phyloP scores from a whole-genome alignment of 2,329 filamentous ascomycete species.

The Nannizziopsis barbatae region DNA sequence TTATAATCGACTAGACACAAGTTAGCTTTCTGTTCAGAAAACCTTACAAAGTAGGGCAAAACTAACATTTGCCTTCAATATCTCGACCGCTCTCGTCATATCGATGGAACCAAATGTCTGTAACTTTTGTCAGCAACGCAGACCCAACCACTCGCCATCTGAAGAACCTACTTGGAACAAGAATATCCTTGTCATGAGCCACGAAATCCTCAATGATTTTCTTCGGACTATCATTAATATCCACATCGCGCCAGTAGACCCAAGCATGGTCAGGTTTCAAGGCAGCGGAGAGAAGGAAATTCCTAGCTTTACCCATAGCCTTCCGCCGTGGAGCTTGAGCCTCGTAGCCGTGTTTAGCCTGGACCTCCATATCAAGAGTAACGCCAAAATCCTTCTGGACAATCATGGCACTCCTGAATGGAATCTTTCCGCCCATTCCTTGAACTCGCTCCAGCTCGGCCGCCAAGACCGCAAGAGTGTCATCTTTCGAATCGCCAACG shows the following conservation, averaged over 20 bases:
- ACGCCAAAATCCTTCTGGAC: constrained; percentile 86
- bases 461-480: constrained; percentile 76
- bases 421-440: constrained; percentile 48
- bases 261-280: constrained; percentile 91
- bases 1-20: constrained; percentile 75
- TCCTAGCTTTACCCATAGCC: constrained; percentile 78
- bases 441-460: constrained; percentile 83
- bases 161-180: constrained; percentile 73
- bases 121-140: constrained; percentile 11
- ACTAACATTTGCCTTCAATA: constrained; percentile 87
- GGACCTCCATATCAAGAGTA: constrained; percentile 59
- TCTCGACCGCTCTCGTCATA: constrained; percentile 62
- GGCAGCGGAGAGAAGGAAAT: constrained; percentile 75
- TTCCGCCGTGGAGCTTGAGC: constrained; percentile 85
- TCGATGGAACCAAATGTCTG: constrained; percentile 95
- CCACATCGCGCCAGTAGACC: constrained; percentile 98
- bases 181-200: constrained; percentile 79
- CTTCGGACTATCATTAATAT: constrained; percentile 81
- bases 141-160: not conserved
- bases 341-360: constrained; percentile 72
- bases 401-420: constrained; percentile 76
- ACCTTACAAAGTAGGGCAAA: not conserved
- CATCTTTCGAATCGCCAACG: constrained; percentile 81
- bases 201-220: constrained; percentile 91
- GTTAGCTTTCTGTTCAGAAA: constrained; percentile 16